phyloP scores from a whole-genome alignment of 1,284 basidiomycete species.

The Trametes polyzona region DNA sequence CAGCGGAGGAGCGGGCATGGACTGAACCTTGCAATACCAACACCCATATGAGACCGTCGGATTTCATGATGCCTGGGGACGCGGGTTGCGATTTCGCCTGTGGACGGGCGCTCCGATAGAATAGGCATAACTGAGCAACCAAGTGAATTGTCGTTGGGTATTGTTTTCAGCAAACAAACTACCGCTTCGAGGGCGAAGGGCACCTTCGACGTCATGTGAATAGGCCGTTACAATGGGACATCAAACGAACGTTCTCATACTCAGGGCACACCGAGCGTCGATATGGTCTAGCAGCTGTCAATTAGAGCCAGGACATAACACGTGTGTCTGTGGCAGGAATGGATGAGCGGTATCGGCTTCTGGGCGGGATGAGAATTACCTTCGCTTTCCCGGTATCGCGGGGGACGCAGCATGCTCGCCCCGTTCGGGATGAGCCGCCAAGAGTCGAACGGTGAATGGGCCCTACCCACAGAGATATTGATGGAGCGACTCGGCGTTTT shows the following conservation, averaged over 20 bases:
- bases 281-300: not conserved
- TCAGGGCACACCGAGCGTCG: not conserved
- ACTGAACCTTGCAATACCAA: not conserved
- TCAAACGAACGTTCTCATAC: not conserved
- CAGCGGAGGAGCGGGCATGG: not conserved
- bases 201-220: not conserved
- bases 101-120: constrained; percentile 4
- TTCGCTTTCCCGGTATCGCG: no score
- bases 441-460: no score
- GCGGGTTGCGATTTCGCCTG: not conserved
- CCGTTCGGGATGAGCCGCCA: no score
- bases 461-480: no score
- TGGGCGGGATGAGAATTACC: not conserved
- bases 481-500: no score
- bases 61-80: not conserved
- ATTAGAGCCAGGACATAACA: not conserved
- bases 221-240: not conserved
- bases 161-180: not conserved
- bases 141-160: not conserved
- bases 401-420: no score
- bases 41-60: not conserved
- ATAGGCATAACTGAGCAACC: constrained; percentile 8
- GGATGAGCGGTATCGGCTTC: not conserved
- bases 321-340: not conserved
- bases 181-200: not conserved